These are phyloP conservation scores for Rhizopogon vesiculosus DNA, from an alignment of 768 basidiomycete species.

Conservation along the genomic window DNA sequence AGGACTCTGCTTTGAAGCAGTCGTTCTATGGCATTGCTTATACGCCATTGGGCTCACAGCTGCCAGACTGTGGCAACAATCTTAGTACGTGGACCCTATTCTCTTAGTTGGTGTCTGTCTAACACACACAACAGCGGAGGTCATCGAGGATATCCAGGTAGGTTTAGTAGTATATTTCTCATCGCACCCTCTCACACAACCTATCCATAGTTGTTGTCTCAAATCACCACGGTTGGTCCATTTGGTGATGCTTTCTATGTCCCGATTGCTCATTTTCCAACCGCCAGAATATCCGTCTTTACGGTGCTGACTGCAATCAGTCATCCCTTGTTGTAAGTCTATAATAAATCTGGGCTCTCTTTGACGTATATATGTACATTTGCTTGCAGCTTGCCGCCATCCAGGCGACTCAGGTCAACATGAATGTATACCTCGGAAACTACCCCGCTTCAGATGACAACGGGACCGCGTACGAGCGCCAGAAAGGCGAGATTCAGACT, in stretches of 20 bases:
- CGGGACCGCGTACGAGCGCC: constrained; percentile 64
- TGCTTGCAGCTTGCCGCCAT: constrained; percentile 73
- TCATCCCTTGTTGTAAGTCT: constrained; percentile 62
- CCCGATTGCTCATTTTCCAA: constrained; percentile 1
- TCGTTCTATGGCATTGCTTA: constrained; percentile 87
- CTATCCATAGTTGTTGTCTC: constrained; percentile 63
- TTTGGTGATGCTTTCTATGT: not conserved
- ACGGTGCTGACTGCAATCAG: constrained; percentile 87
- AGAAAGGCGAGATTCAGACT: constrained; percentile 58
- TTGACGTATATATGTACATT: not conserved
- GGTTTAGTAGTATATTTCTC: constrained; percentile 6
- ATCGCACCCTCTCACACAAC: constrained; percentile 5
- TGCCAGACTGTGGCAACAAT: constrained; percentile 63
- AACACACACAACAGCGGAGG: constrained; percentile 32
- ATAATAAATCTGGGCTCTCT: not conserved
- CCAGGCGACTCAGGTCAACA: constrained; percentile 80
- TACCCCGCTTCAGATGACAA: constrained; percentile 62
- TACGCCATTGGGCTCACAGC: constrained; percentile 70
- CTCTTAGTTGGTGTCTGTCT: not conserved
- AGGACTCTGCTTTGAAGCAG: constrained; percentile 63
- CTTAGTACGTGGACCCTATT: constrained; percentile 25
- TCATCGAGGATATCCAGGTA: constrained; percentile 73
- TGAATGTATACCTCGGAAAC: constrained; percentile 75
- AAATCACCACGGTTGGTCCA: constrained; percentile 57
- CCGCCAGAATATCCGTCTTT: constrained; percentile 62